Base-by-base conservation (phyloP, 352 stramenopile species). In the Globisporangium sylvaticum region DNA sequence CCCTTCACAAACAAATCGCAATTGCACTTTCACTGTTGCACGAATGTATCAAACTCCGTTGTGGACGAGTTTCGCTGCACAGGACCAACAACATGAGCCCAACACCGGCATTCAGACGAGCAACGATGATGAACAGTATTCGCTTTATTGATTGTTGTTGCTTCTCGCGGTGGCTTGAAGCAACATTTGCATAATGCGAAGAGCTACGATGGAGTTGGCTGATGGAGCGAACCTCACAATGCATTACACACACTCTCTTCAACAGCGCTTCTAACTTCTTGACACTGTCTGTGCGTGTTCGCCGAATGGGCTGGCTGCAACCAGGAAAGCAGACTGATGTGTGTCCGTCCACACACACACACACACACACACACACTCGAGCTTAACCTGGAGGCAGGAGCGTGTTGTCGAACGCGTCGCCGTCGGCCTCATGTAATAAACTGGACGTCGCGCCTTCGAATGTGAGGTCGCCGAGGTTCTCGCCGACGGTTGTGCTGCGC, bases 381-480 rank as follows among this genome's bases (percentile, higher is more conserved):
- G 18, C 25, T 78, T 91, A 93, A 65, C 84, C 84, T 63, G 84
- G 84, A 42, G 84, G 84, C 60, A 91, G 81, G 29, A 69, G 75
- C 46, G 84, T 89, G 66, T 74, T 80, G 72, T 93, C 83, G 27
- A 93, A 48, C n/a, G 81, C 81, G 54, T 82, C 83, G 48, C 75
- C 72, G 70, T 88, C 82, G 48, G 81, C 74, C 54, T 90, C 80
- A 37, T 89, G 75, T 75, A 93, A 72, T 64, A 93, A 75, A 62
- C 83, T 82, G 58, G 80, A 74, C n/a, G 84, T 93, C 18, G 84
- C 84, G 37, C 84, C 84, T 66, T 93, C 84, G 53, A 93, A 89
- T 29, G 81, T 81, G 39, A 91, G 62, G 34, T 89, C 81, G 31
- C 81, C 81, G 24, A 92, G 71, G 52, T 80, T 82, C 64, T 93